Percentiles rank a stretch among this genome's conserved stretches.
Conservation (phyloP, 805 yeast genomes). For the Wickerhamiella kazuoi region DNA sequence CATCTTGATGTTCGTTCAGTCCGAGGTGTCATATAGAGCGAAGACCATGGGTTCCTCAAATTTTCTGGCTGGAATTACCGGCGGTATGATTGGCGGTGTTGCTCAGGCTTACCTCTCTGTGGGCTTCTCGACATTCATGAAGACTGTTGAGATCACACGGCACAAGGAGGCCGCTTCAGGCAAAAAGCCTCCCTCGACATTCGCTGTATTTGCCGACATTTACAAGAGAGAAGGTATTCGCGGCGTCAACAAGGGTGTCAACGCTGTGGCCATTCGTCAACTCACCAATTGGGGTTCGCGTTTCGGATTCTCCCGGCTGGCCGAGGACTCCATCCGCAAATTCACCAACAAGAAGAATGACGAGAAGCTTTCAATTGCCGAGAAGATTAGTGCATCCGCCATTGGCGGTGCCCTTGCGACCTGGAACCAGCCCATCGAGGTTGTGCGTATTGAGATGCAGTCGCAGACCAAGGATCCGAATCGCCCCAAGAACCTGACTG, state of each 20-base stretch:
- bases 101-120: constrained; percentile 89
- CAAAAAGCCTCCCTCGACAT: constrained; percentile 52
- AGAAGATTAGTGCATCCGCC: constrained; percentile 69
- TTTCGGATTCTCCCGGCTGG: constrained; percentile 80
- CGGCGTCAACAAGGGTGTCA: constrained; percentile 95
- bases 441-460: constrained; percentile 95
- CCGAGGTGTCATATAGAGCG: constrained; percentile 75
- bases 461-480: constrained; percentile 85
- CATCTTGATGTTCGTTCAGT: constrained; percentile 74
- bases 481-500: constrained; percentile 81
- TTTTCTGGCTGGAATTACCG: constrained; percentile 78
- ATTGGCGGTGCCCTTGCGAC: constrained; percentile 96
- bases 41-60: constrained; percentile 37
- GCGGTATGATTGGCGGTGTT: constrained; percentile 92
- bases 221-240: constrained; percentile 72
- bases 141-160: constrained; percentile 94
- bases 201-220: constrained; percentile 74
- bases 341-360: constrained; percentile 40
- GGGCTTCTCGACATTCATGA: constrained; percentile 99
- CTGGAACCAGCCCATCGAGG: constrained; percentile 99
- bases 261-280: constrained; percentile 97
- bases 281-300: constrained; percentile 99
- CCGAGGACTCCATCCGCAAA: constrained; percentile 66
- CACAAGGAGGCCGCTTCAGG: constrained; percentile 58
- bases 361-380: constrained; percentile 49